A percentile compares a stretch with the other conserved stretches of the same genome.
Evolutionary conservation across 2,329 filamentous ascomycete species (phyloP).

Genomic region (Phoma herbarum): DNA sequence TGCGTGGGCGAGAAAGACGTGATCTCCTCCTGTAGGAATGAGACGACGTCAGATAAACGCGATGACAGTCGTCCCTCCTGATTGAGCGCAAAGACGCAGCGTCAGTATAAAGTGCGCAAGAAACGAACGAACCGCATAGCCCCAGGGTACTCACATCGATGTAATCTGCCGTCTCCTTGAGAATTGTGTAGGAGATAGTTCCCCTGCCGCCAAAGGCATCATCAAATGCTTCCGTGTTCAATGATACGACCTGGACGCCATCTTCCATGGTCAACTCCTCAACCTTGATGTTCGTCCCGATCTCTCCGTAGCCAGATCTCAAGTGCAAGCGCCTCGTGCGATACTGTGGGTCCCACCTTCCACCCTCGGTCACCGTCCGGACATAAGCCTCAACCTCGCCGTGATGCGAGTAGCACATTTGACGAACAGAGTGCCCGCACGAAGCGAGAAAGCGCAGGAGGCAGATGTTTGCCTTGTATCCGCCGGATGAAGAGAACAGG

Average conservation of each 20-base stretch:
- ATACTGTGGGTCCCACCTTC: background rate
- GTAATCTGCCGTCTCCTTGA: background rate
- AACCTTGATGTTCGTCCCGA: background rate
- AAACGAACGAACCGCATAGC: background rate
- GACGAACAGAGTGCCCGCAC: background rate
- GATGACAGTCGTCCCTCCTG: background rate
- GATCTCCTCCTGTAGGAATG: background rate
- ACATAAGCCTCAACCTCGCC: background rate
- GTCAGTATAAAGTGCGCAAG: background rate
- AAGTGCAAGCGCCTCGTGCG: background rate
- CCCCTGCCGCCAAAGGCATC: background rate
- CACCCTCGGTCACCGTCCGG: background rate
- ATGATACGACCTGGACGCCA: background rate
- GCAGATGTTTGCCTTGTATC: background rate
- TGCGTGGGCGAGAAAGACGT: background rate
- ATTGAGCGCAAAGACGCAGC: background rate
- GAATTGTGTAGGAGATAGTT: background rate
- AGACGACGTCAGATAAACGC: background rate
- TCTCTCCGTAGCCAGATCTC: background rate
- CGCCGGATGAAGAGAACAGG: background rate
- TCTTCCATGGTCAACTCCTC: background rate
- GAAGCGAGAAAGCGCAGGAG: background rate
- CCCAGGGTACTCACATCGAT: background rate
- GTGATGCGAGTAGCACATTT: background rate
- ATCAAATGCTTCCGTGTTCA: background rate